Evolutionary conservation across 139 green algal species (phyloP), one percentile per base, ranked within the genome.

Genomic region (Parachlorella kessleri): DNA sequence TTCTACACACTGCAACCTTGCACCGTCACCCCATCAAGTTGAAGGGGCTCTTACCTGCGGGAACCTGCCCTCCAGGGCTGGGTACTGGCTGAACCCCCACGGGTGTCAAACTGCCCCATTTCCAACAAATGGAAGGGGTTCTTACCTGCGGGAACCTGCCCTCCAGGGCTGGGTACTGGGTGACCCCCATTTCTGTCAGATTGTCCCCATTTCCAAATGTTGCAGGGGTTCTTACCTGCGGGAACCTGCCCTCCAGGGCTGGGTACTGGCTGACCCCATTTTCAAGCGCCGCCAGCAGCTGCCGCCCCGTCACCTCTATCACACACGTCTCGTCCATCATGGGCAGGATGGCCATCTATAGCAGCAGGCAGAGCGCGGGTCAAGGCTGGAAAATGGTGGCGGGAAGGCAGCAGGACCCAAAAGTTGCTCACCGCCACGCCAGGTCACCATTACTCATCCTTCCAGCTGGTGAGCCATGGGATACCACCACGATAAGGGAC

Each of bases 21-120:
- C n/a, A n/a, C n/a, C n/a, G n/a, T n/a, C n/a, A n/a, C n/a, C n/a
- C n/a, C n/a, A n/a, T n/a, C n/a, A n/a, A n/a, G n/a, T n/a, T n/a
- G n/a, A n/a, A n/a, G n/a, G n/a, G n/a, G n/a, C n/a, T n/a, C 70
- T 38, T 65, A 88, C 88, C 82, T 93, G 89, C 24, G 86, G 84
- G 55, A 94, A 94, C 26, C 91, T 75, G 0, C 91, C 91, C 80
- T 94, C 91, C 35, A 91, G 81, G 73, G 84, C 88, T 9, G 91
- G 91, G 38, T 78, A 91, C 70, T 87, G 64, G 33, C 66, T 81
- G 3, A 94, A 90, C 91, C 7, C 32, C 32, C 33, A 35, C 7
- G 40, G 40, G 32, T 3, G 7, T 42, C 10, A 37, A 6, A 8
- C 65, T 39, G 32, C 7, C 65, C 65, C 40, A 8, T 26, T 41